phyloP scores from a whole-genome alignment of 257 asterid species.

The Penstemon eatonii region DNA sequence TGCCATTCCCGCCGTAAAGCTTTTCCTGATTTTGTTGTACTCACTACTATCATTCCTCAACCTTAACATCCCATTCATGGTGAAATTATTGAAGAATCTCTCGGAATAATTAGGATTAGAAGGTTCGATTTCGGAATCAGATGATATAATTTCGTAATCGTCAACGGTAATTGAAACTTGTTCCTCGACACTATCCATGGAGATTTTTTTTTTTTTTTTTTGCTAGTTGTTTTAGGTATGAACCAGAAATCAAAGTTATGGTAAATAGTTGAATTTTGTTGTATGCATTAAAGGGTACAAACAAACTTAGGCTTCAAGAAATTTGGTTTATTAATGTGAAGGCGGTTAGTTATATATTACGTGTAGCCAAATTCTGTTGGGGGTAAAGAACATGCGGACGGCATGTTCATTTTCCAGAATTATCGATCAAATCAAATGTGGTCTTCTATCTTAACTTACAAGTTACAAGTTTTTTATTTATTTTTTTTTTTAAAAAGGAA shows the following conservation, averaged over 20 bases:
- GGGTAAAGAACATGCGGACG: too few species aligned
- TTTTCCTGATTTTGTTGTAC: slow-evolving; percentile 17
- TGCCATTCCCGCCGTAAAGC: slow-evolving; percentile 33
- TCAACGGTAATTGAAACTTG: slow-evolving; percentile 36
- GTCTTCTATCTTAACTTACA: too few species aligned
- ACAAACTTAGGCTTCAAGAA: not conserved
- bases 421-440: too few species aligned
- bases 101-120: not conserved
- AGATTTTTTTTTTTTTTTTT: too few species aligned
- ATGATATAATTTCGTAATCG: slow-evolving; percentile 24
- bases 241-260: too few species aligned
- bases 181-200: not conserved
- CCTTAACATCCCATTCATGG: slow-evolving; percentile 33
- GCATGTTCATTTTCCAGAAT: too few species aligned
- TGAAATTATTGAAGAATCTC: slow-evolving; percentile 17
- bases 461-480: too few species aligned
- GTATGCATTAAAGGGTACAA: not conserved
- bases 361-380: too few species aligned
- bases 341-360: too few species aligned
- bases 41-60: slow-evolving; percentile 27
- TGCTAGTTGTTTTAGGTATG: too few species aligned
- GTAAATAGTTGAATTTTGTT: slow-evolving; percentile 31
- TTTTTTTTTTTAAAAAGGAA: too few species aligned
- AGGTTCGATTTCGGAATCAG: slow-evolving; percentile 30
- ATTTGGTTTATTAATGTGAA: not conserved